Evolutionary conservation across 345 rosid species (phyloP), one percentile per base, ranked within the genome.

Genomic region (Syzygium grande): DNA sequence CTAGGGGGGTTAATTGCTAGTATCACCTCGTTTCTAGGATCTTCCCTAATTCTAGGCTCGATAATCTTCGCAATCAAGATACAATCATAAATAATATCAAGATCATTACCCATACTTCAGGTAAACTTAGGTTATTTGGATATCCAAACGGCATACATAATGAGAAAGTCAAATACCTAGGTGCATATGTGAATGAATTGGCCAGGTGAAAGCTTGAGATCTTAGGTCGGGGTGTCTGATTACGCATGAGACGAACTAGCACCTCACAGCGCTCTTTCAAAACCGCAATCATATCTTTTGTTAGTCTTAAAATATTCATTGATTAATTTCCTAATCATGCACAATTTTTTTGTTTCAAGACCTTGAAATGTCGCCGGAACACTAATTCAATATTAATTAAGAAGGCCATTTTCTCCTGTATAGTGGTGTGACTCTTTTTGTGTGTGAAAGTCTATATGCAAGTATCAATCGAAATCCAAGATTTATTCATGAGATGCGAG

Each of bases 191-290:
- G 34, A 61, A n/a, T 43, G 38, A 34, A 61, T 9, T 4, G 1
- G 38, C 9, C 34, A n/a, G 14, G 17, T 0, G 9, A 61, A n/a
- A n/a, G n/a, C 73, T 5, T 16, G 10, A 61, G 7, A 13, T 61
- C 19, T 14, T 61, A 61, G 17, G 73, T 61, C 14, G 14, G 34
- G 73, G 38, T 5, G 34, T 11, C n/a, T 2, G 1, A 43, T n/a
- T 61, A n/a, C 9, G n/a, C 0, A 2, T 61, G 19, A 34, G 73
- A 61, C 0, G 0, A n/a, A 13, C 6, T n/a, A n/a, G 34, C 9
- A 61, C 0, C 9, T 13, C 73, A 61, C 0, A 0, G 0, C 6
- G 19, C 34, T 34, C 34, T 61, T 61, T 13, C 9, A 15, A 34
- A n/a, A n/a, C 15, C 8, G 34, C n/a, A 6, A 61, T 38, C 16